Percentiles rank a stretch among this genome's conserved stretches.
Evolutionary conservation across 1,284 basidiomycete species (phyloP).

Genomic region (Melampsora americana): DNA sequence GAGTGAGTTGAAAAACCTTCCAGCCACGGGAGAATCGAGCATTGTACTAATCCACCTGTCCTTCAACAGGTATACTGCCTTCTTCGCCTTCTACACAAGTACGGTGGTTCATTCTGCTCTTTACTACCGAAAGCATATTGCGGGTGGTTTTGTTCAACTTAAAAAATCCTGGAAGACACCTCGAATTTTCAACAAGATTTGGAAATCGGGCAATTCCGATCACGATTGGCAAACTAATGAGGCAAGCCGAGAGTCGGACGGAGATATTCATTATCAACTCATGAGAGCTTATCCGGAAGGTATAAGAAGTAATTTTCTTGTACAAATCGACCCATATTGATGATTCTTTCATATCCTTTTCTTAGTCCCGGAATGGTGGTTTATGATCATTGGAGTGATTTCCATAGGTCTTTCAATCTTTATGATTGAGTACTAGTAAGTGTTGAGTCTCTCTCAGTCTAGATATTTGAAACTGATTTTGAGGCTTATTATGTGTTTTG

Average conservation of each 20-base stretch:
- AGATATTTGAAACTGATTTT: neutral
- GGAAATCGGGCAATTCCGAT: neutral
- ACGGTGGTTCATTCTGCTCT: constrained; percentile 55
- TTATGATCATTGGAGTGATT: constrained; percentile 49
- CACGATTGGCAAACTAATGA: neutral
- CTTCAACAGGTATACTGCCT: constrained; percentile 53
- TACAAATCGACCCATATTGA: neutral
- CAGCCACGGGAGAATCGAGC: constrained; percentile 47
- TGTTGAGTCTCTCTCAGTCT: neutral
- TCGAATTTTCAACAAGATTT: neutral
- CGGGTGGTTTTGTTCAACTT: constrained; percentile 51
- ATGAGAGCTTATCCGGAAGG: constrained; percentile 53
- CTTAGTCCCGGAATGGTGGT: constrained; percentile 53
- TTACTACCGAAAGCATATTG: constrained; percentile 57
- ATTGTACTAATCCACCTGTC: constrained; percentile 51
- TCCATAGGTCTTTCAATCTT: constrained; percentile 50
- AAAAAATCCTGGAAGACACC: neutral
- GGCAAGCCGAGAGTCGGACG: constrained; percentile 42
- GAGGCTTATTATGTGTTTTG: neutral
- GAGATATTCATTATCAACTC: constrained; percentile 53
- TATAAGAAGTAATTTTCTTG: constrained; percentile 5
- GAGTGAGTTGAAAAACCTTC: constrained; percentile 26
- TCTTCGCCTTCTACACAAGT: constrained; percentile 55
- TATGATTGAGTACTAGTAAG: constrained; percentile 47
- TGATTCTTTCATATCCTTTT: neutral